A percentile compares a stretch with the other conserved stretches of the same genome.
Conservation (phyloP, 1,139 yeast genomes). For the Saccharomyces hybrid region DNA sequence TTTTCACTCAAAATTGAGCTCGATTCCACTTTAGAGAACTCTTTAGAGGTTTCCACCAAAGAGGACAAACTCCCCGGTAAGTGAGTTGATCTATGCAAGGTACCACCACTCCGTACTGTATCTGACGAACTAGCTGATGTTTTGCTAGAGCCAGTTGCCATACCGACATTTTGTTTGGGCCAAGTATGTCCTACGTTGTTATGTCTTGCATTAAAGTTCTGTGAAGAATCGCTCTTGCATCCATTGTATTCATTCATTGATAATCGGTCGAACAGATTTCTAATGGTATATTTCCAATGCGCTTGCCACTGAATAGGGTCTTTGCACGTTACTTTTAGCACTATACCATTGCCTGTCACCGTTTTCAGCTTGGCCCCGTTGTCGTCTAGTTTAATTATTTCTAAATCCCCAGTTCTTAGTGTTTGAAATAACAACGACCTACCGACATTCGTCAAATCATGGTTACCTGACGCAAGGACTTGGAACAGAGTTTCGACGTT, state of each 20-base stretch:
- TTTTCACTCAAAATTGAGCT: not conserved
- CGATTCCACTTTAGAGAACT: not conserved
- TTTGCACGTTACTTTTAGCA: slow-evolving; percentile 11
- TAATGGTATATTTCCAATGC: slow-evolving; percentile 15
- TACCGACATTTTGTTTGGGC: not conserved
- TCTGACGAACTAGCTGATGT: not conserved
- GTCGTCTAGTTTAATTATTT: slow-evolving; percentile 5
- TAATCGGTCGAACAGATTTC: slow-evolving; percentile 5
- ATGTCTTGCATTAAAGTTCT: slow-evolving; percentile 13
- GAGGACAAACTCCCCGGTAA: not conserved
- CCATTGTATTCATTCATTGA: not conserved
- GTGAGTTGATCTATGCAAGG: not conserved
- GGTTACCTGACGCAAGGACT: slow-evolving; percentile 7
- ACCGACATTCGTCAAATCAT: slow-evolving; percentile 20
- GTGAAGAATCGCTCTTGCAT: not conserved
- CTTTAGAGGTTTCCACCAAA: not conserved
- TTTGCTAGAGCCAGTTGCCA: not conserved
- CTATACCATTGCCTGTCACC: slow-evolving; percentile 12
- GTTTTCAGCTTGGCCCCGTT: slow-evolving; percentile 12
- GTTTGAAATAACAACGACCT: slow-evolving; percentile 33
- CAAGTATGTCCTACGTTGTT: slow-evolving; percentile 10
- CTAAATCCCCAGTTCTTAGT: slow-evolving; percentile 29
- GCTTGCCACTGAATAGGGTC: slow-evolving; percentile 17
- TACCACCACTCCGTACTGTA: not conserved
- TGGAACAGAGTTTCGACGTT: slow-evolving; percentile 7